Evolutionary conservation across 495 filamentous ascomycete genomes (phyloP), one percentile per base, ranked within the genome.

Genomic region (Trypethelium eluteriae): DNA sequence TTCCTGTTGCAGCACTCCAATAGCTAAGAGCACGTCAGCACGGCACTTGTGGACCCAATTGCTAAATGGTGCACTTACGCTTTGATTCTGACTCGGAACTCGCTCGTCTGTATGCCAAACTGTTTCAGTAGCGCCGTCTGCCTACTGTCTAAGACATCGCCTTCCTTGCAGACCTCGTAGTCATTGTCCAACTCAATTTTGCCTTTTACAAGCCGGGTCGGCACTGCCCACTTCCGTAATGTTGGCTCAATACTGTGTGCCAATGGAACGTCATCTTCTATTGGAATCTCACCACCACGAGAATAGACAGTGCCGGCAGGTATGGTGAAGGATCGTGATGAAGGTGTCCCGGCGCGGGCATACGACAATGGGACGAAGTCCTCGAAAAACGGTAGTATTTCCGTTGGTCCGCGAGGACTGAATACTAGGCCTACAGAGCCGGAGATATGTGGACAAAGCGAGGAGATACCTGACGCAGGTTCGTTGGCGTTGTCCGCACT

Each of bases 41-140:
- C n/a, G 11, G 39, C 25, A 47, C 9, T 12, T 32, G 46, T 56
- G 16, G 4, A 41, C 66, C 11, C 16, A 59, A 38, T 11, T 12
- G 2, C 62, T 39, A 18, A 3, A 57, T 36, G 14, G 14, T 12
- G 59, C 53, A 76, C 71, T 66, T 75, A 80, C 70, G 91, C 92
- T 75, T 89, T 80, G 65, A 96, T 75, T 69, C 84, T 77, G 34
- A 98, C 85, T 69, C 80, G 84, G 79, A 98, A 98, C 80, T 97
- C 93, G 66, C 92, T 87, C 76, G 90, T 88, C 46, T 86, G 87
- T 35, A 95, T 83, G 64, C 91, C 89, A 79, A 98, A 98, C 74
- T 96, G 82, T 85, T 98, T 98, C 77, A 98, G 76, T 73, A 98
- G 76, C 62, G 89, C 86, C 69, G 93, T 96, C 82, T 98, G 94